A percentile compares a stretch with the other conserved stretches of the same genome.
Conservation (phyloP, 257 asterid species). For the Gentiana dahurica region DNA sequence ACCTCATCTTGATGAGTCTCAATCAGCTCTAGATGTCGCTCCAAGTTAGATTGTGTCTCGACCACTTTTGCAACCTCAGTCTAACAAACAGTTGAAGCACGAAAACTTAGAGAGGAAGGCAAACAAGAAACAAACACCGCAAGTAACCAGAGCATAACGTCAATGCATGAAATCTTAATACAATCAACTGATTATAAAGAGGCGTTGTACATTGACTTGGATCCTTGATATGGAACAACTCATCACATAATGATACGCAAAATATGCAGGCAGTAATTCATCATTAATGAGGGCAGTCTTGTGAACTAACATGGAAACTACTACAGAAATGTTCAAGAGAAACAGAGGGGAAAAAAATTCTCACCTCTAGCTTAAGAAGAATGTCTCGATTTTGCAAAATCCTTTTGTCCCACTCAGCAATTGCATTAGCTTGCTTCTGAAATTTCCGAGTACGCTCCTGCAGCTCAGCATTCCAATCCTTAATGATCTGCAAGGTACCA, state of each 20-base stretch:
- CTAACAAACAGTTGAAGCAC: constrained; percentile 27
- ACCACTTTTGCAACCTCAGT: constrained; percentile 93
- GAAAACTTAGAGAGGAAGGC: background rate
- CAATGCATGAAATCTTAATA: no score
- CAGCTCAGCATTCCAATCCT: constrained; percentile 93
- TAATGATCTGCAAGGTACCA: constrained; percentile 57
- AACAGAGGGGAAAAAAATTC: background rate
- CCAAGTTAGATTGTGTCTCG: constrained; percentile 72
- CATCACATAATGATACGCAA: background rate
- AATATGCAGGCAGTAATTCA: background rate
- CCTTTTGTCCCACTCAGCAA: constrained; percentile 96
- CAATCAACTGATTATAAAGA: no score
- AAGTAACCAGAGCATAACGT: no score
- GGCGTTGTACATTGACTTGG: no score
- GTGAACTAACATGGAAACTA: background rate
- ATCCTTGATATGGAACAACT: background rate
- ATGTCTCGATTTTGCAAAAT: constrained; percentile 91
- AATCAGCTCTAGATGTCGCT: constrained; percentile 84
- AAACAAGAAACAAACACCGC: no score
- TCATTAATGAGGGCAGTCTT: background rate
- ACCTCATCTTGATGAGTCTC: constrained; percentile 99
- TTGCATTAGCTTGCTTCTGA: constrained; percentile 85
- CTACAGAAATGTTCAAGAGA: background rate
- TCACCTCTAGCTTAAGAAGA: constrained; percentile 86
- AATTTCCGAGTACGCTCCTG: constrained; percentile 87